These are phyloP conservation scores for Verticillium klebahnii DNA, from an alignment of 2,329 filamentous ascomycete genomes.

Conservation along the genomic window DNA sequence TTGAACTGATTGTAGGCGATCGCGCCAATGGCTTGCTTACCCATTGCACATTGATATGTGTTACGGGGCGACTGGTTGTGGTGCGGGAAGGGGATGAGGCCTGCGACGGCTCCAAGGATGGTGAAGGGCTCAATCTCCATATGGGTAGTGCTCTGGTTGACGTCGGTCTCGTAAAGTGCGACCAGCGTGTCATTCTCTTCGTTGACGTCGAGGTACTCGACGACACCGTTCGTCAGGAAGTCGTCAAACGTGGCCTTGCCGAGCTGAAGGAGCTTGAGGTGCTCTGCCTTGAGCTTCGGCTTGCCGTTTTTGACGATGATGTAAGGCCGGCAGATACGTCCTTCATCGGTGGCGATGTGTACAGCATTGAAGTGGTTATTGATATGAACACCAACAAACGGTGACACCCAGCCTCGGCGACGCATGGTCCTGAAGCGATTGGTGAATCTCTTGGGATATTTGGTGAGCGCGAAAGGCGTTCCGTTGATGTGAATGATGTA, in stretches of 20 bases:
- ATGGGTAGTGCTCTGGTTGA: constrained; percentile 81
- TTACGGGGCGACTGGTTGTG: constrained; percentile 99
- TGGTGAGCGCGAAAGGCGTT: constrained; percentile 83
- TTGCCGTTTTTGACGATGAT: constrained; percentile 90
- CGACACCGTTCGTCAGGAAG: constrained; percentile 81
- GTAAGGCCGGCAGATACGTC: constrained; percentile 89
- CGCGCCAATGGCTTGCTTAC: constrained; percentile 98
- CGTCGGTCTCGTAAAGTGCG: constrained; percentile 80
- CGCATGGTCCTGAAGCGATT: constrained; percentile 81
- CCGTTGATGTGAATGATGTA: constrained; percentile 96
- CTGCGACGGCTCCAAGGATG: constrained; percentile 89
- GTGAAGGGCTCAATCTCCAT: constrained; percentile 98
- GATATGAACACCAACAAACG: constrained; percentile 94
- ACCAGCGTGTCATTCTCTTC: constrained; percentile 97
- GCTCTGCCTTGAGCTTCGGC: constrained; percentile 72
- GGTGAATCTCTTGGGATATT: constrained; percentile 81
- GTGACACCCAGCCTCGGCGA: constrained; percentile 85
- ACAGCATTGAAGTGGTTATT: constrained; percentile 90
- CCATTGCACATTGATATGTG: constrained; percentile 99
- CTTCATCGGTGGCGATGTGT: constrained; percentile 95
- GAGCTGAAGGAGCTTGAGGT: constrained; percentile 75
- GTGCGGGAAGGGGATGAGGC: constrained; percentile 94
- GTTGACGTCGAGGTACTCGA: constrained; percentile 97
- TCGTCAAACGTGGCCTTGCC: constrained; percentile 90
- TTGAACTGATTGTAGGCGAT: constrained; percentile 98